phyloP scores from a whole-genome alignment of 2,329 filamentous ascomycete species.

The Tolypocladium tundrense region DNA sequence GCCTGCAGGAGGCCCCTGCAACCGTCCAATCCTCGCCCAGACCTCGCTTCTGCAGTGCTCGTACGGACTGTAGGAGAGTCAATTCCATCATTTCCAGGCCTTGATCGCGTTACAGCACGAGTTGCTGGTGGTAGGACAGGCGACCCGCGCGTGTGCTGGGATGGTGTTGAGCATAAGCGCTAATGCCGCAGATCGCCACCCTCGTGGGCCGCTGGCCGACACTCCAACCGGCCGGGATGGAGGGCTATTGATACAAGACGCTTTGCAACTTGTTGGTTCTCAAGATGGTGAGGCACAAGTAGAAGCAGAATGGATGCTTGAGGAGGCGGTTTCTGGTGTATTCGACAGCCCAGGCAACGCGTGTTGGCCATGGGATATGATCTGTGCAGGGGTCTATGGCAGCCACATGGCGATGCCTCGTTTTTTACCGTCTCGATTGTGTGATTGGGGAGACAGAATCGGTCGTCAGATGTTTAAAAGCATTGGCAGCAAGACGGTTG shows the following conservation, averaged over 20 bases:
- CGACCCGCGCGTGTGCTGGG: background rate
- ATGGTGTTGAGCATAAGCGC: background rate
- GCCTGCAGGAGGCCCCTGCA: background rate
- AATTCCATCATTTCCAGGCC: background rate
- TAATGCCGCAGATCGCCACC: background rate
- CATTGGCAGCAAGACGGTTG: background rate
- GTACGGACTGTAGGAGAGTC: background rate
- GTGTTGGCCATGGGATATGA: background rate
- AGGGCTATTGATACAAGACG: background rate
- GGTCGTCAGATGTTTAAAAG: background rate
- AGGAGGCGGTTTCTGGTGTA: background rate
- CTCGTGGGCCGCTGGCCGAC: background rate
- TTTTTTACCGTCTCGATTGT: background rate
- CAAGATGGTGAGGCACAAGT: background rate
- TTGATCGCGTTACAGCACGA: background rate
- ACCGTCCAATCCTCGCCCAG: background rate
- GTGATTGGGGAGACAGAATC: background rate
- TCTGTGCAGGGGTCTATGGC: too few relatives aligned
- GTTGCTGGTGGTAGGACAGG: background rate
- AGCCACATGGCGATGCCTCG: too few relatives aligned
- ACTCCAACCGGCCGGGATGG: background rate
- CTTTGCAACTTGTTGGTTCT: background rate
- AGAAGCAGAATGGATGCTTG: background rate
- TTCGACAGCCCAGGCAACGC: background rate
- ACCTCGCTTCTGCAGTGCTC: background rate